phyloP scores from a whole-genome alignment of 345 rosid species.

The Syzygium grande region DNA sequence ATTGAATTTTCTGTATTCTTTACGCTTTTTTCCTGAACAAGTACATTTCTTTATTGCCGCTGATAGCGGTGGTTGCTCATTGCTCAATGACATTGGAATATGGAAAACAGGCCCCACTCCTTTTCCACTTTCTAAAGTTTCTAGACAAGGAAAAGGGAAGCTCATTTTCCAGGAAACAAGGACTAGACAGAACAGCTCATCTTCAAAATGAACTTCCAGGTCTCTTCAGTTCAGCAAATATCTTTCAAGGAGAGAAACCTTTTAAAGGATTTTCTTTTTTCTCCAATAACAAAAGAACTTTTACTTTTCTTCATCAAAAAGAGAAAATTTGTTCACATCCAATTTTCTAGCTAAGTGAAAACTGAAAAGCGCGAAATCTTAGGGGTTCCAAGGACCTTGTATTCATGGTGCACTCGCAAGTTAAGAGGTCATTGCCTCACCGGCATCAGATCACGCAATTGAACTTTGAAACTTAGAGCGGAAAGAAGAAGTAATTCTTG shows the following conservation, averaged over 20 bases:
- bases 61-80: not conserved
- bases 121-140: not conserved
- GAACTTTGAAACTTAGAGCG: not conserved
- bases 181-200: not conserved
- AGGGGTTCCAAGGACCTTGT: not conserved
- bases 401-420: not conserved
- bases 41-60: not conserved
- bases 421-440: not conserved
- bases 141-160: not conserved
- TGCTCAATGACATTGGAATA: not conserved
- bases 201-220: not conserved
- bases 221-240: not conserved
- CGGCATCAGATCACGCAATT: not conserved
- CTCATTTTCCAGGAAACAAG: not conserved
- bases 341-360: not conserved
- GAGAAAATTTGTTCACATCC: not conserved
- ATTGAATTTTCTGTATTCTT: not conserved
- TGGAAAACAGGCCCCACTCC: not conserved
- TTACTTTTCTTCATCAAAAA: not conserved
- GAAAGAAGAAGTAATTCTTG: not conserved
- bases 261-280: not conserved
- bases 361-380: not conserved
- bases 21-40: not conserved
- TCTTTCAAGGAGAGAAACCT: not conserved
- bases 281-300: not conserved